phyloP scores from a whole-genome alignment of 176 grass and related monocot species.

The Carex pumila region DNA sequence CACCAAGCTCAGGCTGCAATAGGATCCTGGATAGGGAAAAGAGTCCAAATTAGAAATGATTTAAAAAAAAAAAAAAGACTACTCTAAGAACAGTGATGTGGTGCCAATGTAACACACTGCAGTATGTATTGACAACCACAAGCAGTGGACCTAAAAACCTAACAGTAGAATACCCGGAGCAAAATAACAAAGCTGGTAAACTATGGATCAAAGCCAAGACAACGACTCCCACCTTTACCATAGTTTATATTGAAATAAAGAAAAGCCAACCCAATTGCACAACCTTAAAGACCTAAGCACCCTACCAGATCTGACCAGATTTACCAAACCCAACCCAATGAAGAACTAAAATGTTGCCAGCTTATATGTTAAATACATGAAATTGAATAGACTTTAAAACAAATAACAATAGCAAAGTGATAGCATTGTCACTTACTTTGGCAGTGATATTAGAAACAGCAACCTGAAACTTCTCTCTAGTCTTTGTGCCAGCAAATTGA shows the following conservation, averaged over 20 bases:
- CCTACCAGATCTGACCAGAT: background rate
- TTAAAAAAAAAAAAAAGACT: background rate
- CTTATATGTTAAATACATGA: background rate
- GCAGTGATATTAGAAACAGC: constrained; percentile 79
- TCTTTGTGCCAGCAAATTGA: constrained; percentile 76
- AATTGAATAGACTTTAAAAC: background rate
- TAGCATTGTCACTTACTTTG: constrained; percentile 48
- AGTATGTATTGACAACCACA: background rate
- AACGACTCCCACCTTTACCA: background rate
- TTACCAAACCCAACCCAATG: background rate
- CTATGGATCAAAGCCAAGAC: background rate
- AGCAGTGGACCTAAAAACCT: background rate
- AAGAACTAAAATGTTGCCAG: background rate
- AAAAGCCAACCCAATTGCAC: background rate
- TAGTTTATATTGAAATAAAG: constrained; percentile 1
- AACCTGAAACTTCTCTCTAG: constrained; percentile 93
- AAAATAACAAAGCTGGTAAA: constrained; percentile 15
- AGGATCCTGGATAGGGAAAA: constrained; percentile 42
- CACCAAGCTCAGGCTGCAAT: constrained; percentile 52
- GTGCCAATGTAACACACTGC: background rate
- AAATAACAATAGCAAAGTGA: constrained; percentile 10
- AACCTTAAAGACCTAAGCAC: background rate
- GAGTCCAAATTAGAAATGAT: background rate
- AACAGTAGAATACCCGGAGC: background rate
- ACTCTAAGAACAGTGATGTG: background rate